These are phyloP conservation scores for Oryza meridionalis DNA, from an alignment of 176 grass and related monocot genomes.

Conservation along the genomic window DNA sequence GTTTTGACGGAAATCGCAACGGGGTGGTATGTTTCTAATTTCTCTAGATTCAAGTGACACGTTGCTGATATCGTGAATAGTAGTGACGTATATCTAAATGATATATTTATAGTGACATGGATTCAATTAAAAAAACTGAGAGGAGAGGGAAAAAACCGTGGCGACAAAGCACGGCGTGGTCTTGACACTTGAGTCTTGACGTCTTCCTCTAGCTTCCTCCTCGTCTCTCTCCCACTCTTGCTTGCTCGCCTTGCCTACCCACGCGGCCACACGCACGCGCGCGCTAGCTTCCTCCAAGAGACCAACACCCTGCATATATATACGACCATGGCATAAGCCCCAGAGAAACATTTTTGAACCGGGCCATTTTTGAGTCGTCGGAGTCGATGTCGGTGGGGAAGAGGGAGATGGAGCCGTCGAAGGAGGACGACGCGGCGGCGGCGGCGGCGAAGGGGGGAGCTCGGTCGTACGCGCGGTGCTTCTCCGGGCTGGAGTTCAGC, in stretches of 20 bases:
- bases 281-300: too few relatives aligned
- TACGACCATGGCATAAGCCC: not conserved
- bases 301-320: not conserved
- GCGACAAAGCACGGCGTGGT: not conserved
- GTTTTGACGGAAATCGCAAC: too few relatives aligned
- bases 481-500: constrained; percentile 63
- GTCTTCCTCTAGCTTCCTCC: not conserved
- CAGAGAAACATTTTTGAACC: not conserved
- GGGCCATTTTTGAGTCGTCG: too few relatives aligned
- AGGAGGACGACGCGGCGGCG: not conserved
- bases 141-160: not conserved
- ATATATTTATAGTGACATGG: too few relatives aligned
- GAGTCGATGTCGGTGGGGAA: constrained; percentile 46
- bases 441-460: not conserved
- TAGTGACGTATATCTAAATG: too few relatives aligned
- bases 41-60: too few relatives aligned
- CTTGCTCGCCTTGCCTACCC: not conserved
- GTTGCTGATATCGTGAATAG: too few relatives aligned
- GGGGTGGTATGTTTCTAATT: too few relatives aligned
- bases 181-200: not conserved
- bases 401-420: constrained; percentile 6
- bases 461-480: constrained; percentile 45
- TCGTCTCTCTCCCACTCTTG: not conserved
- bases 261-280: too few relatives aligned
- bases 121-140: too few relatives aligned